Evolutionary conservation across 768 basidiomycete species (phyloP).

Genomic region (Psilocybe sp.): DNA sequence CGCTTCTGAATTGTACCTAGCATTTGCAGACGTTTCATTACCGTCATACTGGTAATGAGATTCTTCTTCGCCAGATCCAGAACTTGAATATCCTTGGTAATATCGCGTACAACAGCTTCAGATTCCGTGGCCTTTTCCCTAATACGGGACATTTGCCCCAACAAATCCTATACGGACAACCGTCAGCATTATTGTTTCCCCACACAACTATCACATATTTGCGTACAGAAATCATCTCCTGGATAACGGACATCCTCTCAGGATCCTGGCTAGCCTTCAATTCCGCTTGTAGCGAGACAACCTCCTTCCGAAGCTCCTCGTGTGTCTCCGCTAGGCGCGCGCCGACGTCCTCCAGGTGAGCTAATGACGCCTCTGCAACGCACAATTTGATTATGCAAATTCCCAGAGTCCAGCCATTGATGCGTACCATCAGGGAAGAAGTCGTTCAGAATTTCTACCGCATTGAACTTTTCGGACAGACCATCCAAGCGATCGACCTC

Average conservation of each 20-base stretch:
- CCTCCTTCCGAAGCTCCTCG: constrained; percentile 66
- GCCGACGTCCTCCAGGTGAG: constrained; percentile 69
- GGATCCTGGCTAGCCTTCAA: constrained; percentile 80
- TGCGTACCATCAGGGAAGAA: constrained; percentile 79
- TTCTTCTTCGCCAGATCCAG: constrained; percentile 94
- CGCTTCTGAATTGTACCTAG: constrained; percentile 52
- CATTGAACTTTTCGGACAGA: constrained; percentile 54
- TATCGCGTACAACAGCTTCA: constrained; percentile 91
- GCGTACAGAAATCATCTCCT: constrained; percentile 92
- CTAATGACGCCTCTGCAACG: constrained; percentile 68
- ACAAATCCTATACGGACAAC: constrained; percentile 62
- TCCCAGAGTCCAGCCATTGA: not conserved
- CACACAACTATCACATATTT: constrained; percentile 1
- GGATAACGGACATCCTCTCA: constrained; percentile 85
- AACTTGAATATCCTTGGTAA: constrained; percentile 95
- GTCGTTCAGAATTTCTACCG: constrained; percentile 57
- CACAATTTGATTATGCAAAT: not conserved
- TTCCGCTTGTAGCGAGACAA: constrained; percentile 63
- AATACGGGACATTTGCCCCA: constrained; percentile 94
- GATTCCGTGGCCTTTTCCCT: constrained; percentile 96
- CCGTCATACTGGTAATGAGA: constrained; percentile 85
- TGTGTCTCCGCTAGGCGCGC: constrained; percentile 68
- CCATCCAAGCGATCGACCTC: constrained; percentile 55
- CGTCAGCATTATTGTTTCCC: not conserved
- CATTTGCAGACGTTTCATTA: constrained; percentile 89